Evolutionary conservation across 257 asterid species (phyloP), one percentile per base, ranked within the genome.

Genomic region (Rauvolfia tetraphylla): DNA sequence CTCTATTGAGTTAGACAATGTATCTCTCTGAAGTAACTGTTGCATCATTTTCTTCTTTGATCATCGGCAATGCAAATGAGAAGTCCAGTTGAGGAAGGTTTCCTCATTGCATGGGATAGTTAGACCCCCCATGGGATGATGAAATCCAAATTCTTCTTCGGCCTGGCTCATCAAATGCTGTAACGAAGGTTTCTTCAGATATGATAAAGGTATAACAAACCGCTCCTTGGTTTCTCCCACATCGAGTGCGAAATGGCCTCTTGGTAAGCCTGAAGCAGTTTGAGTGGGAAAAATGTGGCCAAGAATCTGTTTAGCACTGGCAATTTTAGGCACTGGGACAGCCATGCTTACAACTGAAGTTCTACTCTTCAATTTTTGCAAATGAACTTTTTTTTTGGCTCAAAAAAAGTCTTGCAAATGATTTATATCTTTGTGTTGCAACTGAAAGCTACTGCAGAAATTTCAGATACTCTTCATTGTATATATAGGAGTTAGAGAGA

Each of bases 81-180:
- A 84, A 46, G 66, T 74, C 44, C 79, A 48, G 4, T 49, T 36
- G 18, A 69, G 20, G 34, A 84, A 82, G 14, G 46, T 54, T 29
- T 71, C 74, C 63, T 79, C 84, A 5, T 34, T 53, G 61, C 86
- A 85, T 2, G 88, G 88, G 25, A 88, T 86, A 0, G 89, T 87
- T 70, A 90, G 71, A 23, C 91, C 92, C 33, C 93, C 93, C 79
- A 81, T 83, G 41, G 96, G 93, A 80, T 87, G 87, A 81, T 83
- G 72, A 62, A 85, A 88, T 25, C 91, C 90, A 56, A 76, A 82
- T 42, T 85, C 90, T 76, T 88, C 90, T 57, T 83, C 95, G 0
- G 88, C 75, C 53, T 76, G 76, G 69, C 79, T 80, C 78, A 89
- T 53, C 81, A 89, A 80, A 49, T 84, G 86, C 36, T 71, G 91